Base-by-base conservation (phyloP, 129 eudicot genomes). In the Tanacetum coccineum region DNA sequence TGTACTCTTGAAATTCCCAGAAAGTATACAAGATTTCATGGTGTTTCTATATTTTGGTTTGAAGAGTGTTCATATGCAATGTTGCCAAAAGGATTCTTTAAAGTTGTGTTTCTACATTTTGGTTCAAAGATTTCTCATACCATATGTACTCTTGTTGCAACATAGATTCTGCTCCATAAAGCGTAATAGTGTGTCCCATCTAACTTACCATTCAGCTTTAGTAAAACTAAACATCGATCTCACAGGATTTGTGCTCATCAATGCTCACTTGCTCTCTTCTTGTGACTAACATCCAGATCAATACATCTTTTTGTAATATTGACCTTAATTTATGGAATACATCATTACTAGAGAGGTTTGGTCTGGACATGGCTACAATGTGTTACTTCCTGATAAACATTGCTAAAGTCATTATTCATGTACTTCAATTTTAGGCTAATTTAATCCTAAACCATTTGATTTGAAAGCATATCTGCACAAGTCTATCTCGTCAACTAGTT, bases 361-460 rank as follows among this genome's bases (percentile, higher is more conserved):
- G 21, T 25, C 44, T 46, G 22, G 58, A 65, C 70, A 65, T 65
- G 70, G 44, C 9, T 47, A 47, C 58, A 46, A 47, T 14, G 42
- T 65, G 70, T 49, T 49, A 64, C 42, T 64, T 47, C 21, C 44
- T 1, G 21, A 64, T 46, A 19, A 64, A 22, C 44, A 46, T 49
- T 21, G 46, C 59, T 26, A 14, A 48, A 14, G 22, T 49, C 46
- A n/a, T 26, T 47, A 48, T 26, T 49, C n/a, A 15, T 49, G 59
- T 49, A 66, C 47, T 66, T 66, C 1, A 13, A 0, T 30, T 28
- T 26, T 48, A n/a, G 26, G 36, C 49, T 15, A 11, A 6, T 18
- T 18, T 32, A 32, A 17, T 67, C 32, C 19, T 12, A 30, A 11
- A 30, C 20, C 62, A 19, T 32, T 52, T 36, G 36, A 52, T 30